Evolutionary conservation across 352 stramenopile genomes (phyloP).

Genomic region (Globisporangium viniferum): DNA sequence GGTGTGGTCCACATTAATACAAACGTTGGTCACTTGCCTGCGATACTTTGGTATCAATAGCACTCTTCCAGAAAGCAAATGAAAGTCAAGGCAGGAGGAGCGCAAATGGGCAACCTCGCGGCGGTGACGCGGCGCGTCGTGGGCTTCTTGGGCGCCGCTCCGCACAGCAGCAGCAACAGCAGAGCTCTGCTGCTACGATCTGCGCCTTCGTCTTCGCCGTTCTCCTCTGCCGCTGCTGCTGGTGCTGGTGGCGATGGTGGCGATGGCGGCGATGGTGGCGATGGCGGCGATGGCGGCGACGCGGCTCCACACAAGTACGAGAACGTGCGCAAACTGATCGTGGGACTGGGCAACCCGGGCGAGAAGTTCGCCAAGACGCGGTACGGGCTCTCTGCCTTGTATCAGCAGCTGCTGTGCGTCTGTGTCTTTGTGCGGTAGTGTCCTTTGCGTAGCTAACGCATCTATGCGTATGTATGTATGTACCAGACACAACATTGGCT

Average conservation of each 20-base stretch:
- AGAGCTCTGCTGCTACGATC: background rate
- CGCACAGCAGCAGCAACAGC: background rate
- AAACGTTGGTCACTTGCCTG: background rate
- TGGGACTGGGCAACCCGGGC: slow-evolving; percentile 82
- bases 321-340: slow-evolving; percentile 75
- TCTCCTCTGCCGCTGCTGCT: background rate
- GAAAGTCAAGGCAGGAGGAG: slow-evolving; percentile 8
- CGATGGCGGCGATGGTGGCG: background rate
- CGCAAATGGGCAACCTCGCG: slow-evolving; percentile 11
- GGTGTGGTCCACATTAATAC: background rate
- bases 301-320: slow-evolving; percentile 39
- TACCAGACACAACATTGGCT: slow-evolving; percentile 79
- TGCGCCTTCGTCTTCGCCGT: background rate
- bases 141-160: background rate
- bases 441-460: background rate
- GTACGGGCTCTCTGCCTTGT: slow-evolving; percentile 22
- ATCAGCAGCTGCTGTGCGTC: background rate
- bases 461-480: background rate
- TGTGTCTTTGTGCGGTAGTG: background rate
- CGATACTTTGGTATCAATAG: background rate
- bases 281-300: background rate
- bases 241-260: background rate
- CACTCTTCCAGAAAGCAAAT: background rate
- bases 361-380: slow-evolving; percentile 79
- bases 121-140: background rate